These are phyloP conservation scores for Aspergillus tanneri DNA, from an alignment of 2,329 filamentous ascomycete genomes.

Conservation along the genomic window DNA sequence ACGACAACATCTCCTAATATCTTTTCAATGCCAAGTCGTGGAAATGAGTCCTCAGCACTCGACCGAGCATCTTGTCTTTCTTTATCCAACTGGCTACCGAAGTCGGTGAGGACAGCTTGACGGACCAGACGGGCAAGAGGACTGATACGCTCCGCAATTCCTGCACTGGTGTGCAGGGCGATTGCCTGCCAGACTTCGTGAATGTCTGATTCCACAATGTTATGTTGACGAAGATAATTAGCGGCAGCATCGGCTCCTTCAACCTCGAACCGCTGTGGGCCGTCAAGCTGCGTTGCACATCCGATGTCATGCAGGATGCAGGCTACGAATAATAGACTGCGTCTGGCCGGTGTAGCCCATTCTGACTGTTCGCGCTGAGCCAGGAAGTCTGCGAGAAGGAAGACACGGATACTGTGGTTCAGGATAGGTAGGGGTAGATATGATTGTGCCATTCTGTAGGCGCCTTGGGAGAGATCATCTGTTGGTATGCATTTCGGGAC, in stretches of 20 bases:
- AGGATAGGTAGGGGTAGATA: constrained; percentile 24
- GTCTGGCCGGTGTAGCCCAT: constrained; percentile 14
- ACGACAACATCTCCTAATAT: constrained; percentile 45
- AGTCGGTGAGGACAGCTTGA: constrained; percentile 42
- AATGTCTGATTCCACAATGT: constrained; percentile 26
- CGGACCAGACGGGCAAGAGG: constrained; percentile 40
- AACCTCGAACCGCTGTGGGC: constrained; percentile 46
- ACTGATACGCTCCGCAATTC: constrained; percentile 47
- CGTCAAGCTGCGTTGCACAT: constrained; percentile 27
- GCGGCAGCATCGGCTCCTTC: constrained; percentile 47
- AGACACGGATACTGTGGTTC: constrained; percentile 29
- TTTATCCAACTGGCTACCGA: constrained; percentile 28
- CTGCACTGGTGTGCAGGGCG: constrained; percentile 45
- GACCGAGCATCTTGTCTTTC: constrained; percentile 15
- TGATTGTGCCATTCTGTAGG: constrained; percentile 16
- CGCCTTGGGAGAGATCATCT: constrained; percentile 6
- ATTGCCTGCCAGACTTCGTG: constrained; percentile 49
- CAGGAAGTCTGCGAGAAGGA: constrained; percentile 24
- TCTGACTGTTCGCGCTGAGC: constrained; percentile 13
- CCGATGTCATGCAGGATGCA: constrained; percentile 40
- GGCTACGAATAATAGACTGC: constrained; percentile 28
- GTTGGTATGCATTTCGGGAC: constrained; percentile 1
- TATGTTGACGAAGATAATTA: constrained; percentile 27
- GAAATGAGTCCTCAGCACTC: constrained; percentile 26
- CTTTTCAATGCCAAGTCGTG: constrained; percentile 44